Evolutionary conservation across 176 grass and related monocot species (phyloP), one percentile per base, ranked within the genome.

Genomic region (Aegilops tauschii): DNA sequence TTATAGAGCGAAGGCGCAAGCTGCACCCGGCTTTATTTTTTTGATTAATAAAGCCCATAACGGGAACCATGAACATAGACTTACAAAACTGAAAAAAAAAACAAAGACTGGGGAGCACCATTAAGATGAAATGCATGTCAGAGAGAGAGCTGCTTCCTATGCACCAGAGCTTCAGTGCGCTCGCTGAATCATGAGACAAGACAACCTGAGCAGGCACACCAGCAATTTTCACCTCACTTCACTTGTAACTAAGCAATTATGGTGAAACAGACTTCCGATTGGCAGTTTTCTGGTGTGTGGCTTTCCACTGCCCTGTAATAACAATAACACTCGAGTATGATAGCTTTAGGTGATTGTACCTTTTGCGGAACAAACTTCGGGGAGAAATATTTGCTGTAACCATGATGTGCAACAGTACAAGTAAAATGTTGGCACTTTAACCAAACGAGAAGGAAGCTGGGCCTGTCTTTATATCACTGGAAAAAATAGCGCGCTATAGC

Each of bases 331-430:
- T 78, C 86, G 82, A 93, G 75, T 85, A 65, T 82, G 88, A 74
- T 56, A 79, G 70, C 86, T 93, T 82, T 93, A 89, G 81, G 79
- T 68, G 83, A 86, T 88, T 28, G 75, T 74, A 88, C 84, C 80
- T 88, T 86, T 87, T 79, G 76, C 79, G 80, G 89, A 89, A 89
- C 85, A 89, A 87, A 92, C 85, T 69, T 39, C 70, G 47, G 74
- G 79, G 91, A 76, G 73, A 52, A 89, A 91, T 87, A 86, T 93
- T 89, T 86, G 75, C 78, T 91, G 73, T 89, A 95, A 93, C 88
- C 71, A 86, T 85, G 50, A 89, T 91, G 82, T 77, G 74, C 74
- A 77, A 56, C 49, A 34, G 74, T 68, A 79, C 78, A 90, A 92
- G 78, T 73, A 16, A 88, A 91, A 79, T 78, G 42, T 69, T 84